phyloP scores from a whole-genome alignment of 2,329 filamentous ascomycete genomes.

The Neurospora crassa region DNA sequence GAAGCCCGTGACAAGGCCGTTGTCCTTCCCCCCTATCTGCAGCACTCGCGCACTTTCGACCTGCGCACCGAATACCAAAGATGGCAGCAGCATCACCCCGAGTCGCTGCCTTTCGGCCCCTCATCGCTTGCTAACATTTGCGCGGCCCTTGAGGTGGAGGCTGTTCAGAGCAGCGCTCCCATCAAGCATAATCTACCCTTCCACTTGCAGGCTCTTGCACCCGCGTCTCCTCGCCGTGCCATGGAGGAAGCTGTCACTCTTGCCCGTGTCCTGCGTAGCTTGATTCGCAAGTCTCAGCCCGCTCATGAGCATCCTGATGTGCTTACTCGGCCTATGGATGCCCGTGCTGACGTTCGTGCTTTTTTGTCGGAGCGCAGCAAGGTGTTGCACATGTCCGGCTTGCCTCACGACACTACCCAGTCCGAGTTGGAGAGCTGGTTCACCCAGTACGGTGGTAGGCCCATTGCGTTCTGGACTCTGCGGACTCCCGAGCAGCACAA shows the following conservation, averaged over 20 bases:
- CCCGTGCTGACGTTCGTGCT: conserved; percentile 87
- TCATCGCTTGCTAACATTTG: conserved; percentile 96
- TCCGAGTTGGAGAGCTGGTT: conserved; percentile 99
- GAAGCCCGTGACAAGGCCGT: conserved; percentile 98
- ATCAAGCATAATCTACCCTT: conserved; percentile 99
- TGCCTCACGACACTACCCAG: conserved; percentile 96
- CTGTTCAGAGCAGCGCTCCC: conserved; percentile 91
- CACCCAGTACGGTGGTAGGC: conserved; percentile 93
- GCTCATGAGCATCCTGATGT: conserved; percentile 91
- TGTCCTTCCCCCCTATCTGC: conserved; percentile 89
- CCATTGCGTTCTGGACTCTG: conserved; percentile 98
- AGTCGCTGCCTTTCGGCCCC: conserved; percentile 92
- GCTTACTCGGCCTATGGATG: conserved; percentile 90
- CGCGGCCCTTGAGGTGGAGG: conserved; percentile 94
- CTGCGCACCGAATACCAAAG: conserved; percentile 94
- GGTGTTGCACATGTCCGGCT: conserved; percentile 92
- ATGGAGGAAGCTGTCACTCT: conserved; percentile 97
- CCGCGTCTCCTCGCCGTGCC: conserved; percentile 86
- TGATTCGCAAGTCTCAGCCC: conserved; percentile 94
- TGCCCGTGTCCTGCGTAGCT: conserved; percentile 78
- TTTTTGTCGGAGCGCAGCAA: conserved; percentile 96
- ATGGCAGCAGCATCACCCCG: conserved; percentile 97
- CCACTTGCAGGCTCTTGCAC: conserved; percentile 90
- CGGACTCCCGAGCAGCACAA: conserved; percentile 98
- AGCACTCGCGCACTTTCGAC: conserved; percentile 96